Evolutionary conservation across 257 asterid species (phyloP).

Genomic region (Anisodus tanguticus): DNA sequence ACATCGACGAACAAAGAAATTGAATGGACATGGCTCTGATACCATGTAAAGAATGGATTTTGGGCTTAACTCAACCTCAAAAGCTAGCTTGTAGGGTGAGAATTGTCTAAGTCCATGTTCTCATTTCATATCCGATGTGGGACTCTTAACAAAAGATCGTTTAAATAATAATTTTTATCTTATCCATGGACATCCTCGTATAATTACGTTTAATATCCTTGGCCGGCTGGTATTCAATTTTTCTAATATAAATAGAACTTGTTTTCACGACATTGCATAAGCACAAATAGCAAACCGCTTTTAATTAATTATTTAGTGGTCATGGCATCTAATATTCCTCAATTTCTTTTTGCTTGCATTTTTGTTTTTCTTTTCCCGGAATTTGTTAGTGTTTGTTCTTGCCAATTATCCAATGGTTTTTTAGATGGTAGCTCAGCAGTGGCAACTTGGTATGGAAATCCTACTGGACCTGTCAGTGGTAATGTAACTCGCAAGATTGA

Average conservation of each 20-base stretch:
- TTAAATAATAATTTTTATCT: too few species aligned
- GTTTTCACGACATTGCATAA: not conserved
- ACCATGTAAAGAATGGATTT: too few species aligned
- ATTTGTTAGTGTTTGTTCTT: not conserved
- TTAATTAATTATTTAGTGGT: not conserved
- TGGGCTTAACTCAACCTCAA: too few species aligned
- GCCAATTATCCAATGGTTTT: not conserved
- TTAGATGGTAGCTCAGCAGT: not conserved
- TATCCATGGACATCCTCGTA: too few species aligned
- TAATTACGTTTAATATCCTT: not conserved
- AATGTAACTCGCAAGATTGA: not conserved
- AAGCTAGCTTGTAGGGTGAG: too few species aligned
- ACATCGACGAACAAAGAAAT: too few species aligned
- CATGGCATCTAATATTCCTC: not conserved
- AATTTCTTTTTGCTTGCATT: not conserved
- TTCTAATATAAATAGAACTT: not conserved
- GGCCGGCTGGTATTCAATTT: not conserved
- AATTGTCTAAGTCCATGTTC: too few species aligned
- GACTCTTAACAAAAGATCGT: too few species aligned
- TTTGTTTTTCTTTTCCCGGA: not conserved
- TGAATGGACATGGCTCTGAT: too few species aligned
- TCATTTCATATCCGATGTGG: too few species aligned
- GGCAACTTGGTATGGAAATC: conserved; percentile 9
- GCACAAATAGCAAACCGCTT: not conserved
- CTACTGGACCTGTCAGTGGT: conserved; percentile 5